Conservation (phyloP, 31 red algal species). For the Asparagopsis taxiformis region DNA sequence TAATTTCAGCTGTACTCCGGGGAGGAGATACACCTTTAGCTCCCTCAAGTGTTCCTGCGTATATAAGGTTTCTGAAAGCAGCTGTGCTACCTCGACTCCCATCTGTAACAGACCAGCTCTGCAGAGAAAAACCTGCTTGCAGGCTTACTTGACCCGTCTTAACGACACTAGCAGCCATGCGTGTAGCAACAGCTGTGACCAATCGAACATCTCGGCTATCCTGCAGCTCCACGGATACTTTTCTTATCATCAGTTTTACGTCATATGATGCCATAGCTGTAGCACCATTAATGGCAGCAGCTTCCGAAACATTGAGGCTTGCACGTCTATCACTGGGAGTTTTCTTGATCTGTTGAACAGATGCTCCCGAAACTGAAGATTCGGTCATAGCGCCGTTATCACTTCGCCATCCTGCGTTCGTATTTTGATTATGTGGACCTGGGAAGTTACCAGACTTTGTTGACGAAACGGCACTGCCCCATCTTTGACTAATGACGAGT, state of each 20-base stretch:
- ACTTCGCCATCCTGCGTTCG: too few species aligned
- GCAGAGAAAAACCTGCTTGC: constrained; percentile 42
- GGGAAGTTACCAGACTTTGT: background rate
- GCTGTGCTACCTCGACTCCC: constrained; percentile 78
- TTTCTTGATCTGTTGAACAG: too few species aligned
- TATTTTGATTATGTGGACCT: too few species aligned
- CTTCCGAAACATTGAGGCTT: background rate
- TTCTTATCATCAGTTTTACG: constrained; percentile 39
- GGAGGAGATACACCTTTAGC: constrained; percentile 50
- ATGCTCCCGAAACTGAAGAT: too few species aligned
- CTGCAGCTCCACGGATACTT: constrained; percentile 63
- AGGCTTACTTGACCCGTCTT: constrained; percentile 48
- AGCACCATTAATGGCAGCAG: background rate
- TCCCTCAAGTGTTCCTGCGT: constrained; percentile 48
- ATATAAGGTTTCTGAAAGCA: constrained; percentile 52
- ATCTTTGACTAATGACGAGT: constrained; percentile 27
- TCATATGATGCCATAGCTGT: constrained; percentile 60
- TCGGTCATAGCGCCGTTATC: too few species aligned
- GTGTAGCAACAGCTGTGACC: constrained; percentile 37
- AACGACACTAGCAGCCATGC: constrained; percentile 25
- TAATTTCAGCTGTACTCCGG: constrained; percentile 18
- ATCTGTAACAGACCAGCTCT: constrained; percentile 68
- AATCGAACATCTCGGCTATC: constrained; percentile 35
- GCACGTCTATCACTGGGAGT: background rate
- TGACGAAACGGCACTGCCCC: constrained; percentile 24